phyloP scores from a whole-genome alignment of 2,329 filamentous ascomycete genomes.

The Arachnomyces sp. region DNA sequence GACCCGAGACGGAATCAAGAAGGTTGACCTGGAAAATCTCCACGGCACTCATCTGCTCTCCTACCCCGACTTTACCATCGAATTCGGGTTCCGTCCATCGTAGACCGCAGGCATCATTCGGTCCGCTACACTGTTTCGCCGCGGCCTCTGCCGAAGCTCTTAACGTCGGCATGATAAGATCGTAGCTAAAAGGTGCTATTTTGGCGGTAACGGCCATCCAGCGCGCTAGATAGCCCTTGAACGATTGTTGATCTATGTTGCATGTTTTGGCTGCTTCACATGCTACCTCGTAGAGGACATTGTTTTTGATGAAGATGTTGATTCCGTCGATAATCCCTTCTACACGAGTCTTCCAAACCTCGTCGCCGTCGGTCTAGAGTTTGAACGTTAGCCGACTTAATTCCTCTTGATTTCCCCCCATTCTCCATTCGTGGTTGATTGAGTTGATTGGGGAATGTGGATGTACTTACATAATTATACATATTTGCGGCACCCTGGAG shows the following conservation, averaged over 20 bases:
- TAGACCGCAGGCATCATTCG: conserved; percentile 18
- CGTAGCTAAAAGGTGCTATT: conserved; percentile 49
- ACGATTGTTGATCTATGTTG: conserved; percentile 57
- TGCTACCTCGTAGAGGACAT: conserved; percentile 52
- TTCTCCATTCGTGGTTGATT: neutral
- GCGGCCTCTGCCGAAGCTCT: conserved; percentile 47
- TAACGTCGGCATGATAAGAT: conserved; percentile 47
- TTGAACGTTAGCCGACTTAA: neutral
- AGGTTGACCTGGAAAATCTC: conserved; percentile 56
- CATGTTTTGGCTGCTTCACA: conserved; percentile 51
- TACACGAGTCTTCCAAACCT: conserved; percentile 47
- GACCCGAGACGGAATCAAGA: conserved; percentile 32
- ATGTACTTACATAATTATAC: conserved; percentile 43
- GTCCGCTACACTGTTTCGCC: conserved; percentile 29
- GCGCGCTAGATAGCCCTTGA: conserved; percentile 59
- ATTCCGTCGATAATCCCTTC: conserved; percentile 48
- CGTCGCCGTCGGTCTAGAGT: conserved; percentile 27
- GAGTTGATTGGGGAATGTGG: neutral
- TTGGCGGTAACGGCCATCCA: conserved; percentile 53
- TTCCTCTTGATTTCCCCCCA: neutral
- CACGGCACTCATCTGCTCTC: conserved; percentile 64
- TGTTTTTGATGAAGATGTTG: conserved; percentile 44
- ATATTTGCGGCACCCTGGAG: conserved; percentile 50
- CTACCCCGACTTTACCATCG: conserved; percentile 56
- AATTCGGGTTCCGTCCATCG: conserved; percentile 41